Percentiles rank a stretch among this genome's conserved stretches.
phyloP scores from a whole-genome alignment of 2,329 filamentous ascomycete genomes.

The Alternaria brassicae region DNA sequence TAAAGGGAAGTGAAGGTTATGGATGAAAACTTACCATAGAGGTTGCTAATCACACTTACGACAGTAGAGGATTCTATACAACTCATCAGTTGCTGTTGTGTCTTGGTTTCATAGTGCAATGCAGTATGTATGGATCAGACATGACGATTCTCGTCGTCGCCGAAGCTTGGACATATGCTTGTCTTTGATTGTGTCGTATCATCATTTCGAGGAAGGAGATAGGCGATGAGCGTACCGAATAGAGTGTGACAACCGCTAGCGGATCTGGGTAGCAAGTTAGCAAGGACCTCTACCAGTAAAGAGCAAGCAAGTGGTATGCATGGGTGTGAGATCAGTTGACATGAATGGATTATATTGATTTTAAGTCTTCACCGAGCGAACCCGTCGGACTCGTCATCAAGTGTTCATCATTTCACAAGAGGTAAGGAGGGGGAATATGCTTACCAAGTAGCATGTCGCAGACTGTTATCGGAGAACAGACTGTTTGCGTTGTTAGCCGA shows the following conservation, averaged over 20 bases:
- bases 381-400: slow-evolving; percentile 82
- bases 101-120: not conserved
- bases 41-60: not conserved
- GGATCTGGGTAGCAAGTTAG: slow-evolving; percentile 13
- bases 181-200: slow-evolving; percentile 82
- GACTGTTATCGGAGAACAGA: not conserved
- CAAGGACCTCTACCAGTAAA: slow-evolving; percentile 5
- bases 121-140: slow-evolving; percentile 37
- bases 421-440: slow-evolving; percentile 18
- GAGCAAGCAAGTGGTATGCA: not conserved
- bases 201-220: slow-evolving; percentile 64
- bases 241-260: slow-evolving; percentile 16
- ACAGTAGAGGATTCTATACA: slow-evolving; percentile 1
- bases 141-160: slow-evolving; percentile 57
- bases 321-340: slow-evolving; percentile 51
- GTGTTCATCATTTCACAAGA: slow-evolving; percentile 55
- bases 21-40: slow-evolving; percentile 1
- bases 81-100: slow-evolving; percentile 15
- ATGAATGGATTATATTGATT: slow-evolving; percentile 73
- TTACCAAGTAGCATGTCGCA: slow-evolving; percentile 18
- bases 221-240: slow-evolving; percentile 28
- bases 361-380: slow-evolving; percentile 69
- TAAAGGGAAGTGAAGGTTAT: slow-evolving; percentile 14
- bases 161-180: slow-evolving; percentile 96
- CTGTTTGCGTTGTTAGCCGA: slow-evolving; percentile 16